Conservation (phyloP, 495 filamentous ascomycete genomes). For the Aspergillus cristatus region DNA sequence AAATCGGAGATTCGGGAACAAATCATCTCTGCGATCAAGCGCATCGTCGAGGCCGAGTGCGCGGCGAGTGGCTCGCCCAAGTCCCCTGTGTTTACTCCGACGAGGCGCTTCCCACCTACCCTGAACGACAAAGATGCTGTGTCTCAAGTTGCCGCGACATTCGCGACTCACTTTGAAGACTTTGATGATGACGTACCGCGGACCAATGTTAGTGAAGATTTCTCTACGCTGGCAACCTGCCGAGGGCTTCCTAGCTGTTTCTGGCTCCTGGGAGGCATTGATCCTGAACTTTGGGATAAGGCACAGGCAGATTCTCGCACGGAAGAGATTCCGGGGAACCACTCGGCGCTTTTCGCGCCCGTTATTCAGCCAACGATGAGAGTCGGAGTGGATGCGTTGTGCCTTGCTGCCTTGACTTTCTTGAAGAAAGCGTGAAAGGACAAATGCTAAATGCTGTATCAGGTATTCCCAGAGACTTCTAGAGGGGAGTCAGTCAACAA, state of each 20-base stretch:
- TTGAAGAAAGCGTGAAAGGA: no score
- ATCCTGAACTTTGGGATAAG: conserved; percentile 35
- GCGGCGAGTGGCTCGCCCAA: conserved; percentile 36
- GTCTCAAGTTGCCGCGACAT: conserved; percentile 20
- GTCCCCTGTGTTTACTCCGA: conserved; percentile 33
- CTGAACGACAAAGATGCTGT: conserved; percentile 28
- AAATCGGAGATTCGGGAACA: conserved; percentile 28
- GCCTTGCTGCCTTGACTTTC: conserved; percentile 45
- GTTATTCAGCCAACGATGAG: conserved; percentile 54
- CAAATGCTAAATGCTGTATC: no score
- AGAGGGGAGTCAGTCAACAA: no score
- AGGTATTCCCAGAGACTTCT: no score
- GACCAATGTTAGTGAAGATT: conserved; percentile 38
- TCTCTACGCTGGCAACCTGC: conserved; percentile 32
- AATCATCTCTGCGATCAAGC: conserved; percentile 30
- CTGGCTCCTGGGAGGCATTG: conserved; percentile 40
- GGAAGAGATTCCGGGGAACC: conserved; percentile 41
- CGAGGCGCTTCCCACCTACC: conserved; percentile 37
- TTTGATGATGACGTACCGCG: conserved; percentile 30
- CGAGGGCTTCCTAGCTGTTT: conserved; percentile 30
- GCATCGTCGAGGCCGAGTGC: conserved; percentile 46
- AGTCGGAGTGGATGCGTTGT: conserved; percentile 47
- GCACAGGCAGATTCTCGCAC: conserved; percentile 11
- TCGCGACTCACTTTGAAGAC: conserved; percentile 28
- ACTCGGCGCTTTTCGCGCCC: conserved; percentile 53